Percentiles rank a stretch among this genome's conserved stretches.
phyloP scores from a whole-genome alignment of 108 stramenopile genomes.

The Pelagomonas calceolata region DNA sequence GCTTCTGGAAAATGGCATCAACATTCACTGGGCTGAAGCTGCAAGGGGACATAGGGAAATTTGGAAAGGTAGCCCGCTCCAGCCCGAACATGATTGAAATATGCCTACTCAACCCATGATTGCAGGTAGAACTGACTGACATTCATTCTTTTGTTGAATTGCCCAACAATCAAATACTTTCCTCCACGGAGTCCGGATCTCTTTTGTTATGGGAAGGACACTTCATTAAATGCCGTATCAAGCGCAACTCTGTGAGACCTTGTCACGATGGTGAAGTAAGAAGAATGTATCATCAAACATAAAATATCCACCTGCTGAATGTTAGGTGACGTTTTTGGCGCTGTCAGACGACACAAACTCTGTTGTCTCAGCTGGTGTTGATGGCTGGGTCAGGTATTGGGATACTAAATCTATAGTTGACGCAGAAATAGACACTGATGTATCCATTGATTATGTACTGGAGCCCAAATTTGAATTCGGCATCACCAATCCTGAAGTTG shows the following conservation, averaged over 20 bases:
- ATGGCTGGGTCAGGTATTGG: slow-evolving; percentile 23
- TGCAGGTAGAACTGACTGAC: slow-evolving; percentile 40
- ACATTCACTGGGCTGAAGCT: slow-evolving; percentile 63
- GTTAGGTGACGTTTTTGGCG: no score
- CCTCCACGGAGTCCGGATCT: slow-evolving; percentile 35
- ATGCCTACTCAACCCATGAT: no score
- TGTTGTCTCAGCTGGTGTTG: slow-evolving; percentile 13
- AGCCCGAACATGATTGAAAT: no score
- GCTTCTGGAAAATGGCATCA: slow-evolving; percentile 57
- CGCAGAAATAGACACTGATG: slow-evolving; percentile 24
- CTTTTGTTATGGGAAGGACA: slow-evolving; percentile 56
- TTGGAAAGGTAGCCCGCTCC: slow-evolving; percentile 20
- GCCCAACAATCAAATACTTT: slow-evolving; percentile 50
- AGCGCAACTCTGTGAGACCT: slow-evolving; percentile 5
- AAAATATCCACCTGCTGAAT: no score
- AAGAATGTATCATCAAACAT: background rate
- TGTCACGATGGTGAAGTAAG: slow-evolving; percentile 14
- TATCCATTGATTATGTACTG: slow-evolving; percentile 16
- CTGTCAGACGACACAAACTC: no score
- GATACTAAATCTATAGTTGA: slow-evolving; percentile 9
- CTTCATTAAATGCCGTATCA: slow-evolving; percentile 47
- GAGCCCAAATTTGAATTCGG: slow-evolving; percentile 5
- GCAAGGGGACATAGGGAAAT: slow-evolving; percentile 42
- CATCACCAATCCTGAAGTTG: background rate
- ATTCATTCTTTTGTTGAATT: slow-evolving; percentile 43